Evolutionary conservation across 768 basidiomycete species (phyloP), one percentile per base, ranked within the genome.

Genomic region (Macrolepiota dolichaula): DNA sequence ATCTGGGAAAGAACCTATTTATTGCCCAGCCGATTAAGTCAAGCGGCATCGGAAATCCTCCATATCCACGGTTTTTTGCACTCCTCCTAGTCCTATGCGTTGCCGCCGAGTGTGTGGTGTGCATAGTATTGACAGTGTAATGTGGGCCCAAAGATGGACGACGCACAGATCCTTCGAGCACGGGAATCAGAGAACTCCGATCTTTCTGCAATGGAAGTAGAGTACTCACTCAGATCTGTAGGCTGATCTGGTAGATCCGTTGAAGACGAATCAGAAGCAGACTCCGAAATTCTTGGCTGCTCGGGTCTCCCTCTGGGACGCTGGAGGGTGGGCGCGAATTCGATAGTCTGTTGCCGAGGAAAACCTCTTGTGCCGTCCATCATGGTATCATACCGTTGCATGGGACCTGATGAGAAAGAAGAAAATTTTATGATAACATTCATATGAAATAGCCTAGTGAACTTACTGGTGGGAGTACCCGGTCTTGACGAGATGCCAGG

Each of bases 41-140:
- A 68, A 79, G 80, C 0, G 88, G 88, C 79, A 87, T 87, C 1
- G 90, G 89, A 70, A 91, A 92, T 1, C 89, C 89, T 29, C 90
- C 90, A 57, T 88, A 86, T 17, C 76, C 84, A 44, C 76, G 76
- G 61, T 83, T 73, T 65, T 76, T 81, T 17, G 68, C 65, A 36
- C 67, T 65, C 51, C 58, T 68, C 27, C 51, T 57, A 24, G 69
- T 64, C 25, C 37, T 64, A 10, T 64, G 50, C 25, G 69, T 65
- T 40, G 38, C 64, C 11, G 63, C 47, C 50, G 25, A 63, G n/a
- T 55, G 71, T 46, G 59, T 56, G 62, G 29, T 63, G 57, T 63
- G 59, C 36, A 59, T 66, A 57, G 56, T 62, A 54, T 59, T 32
- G 62, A 61, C 44, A 7, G 62, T 69, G 38, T 37, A 51, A 57